Evolutionary conservation across 108 stramenopile genomes (phyloP).

Genomic region (Cylindrotheca fusiformis): DNA sequence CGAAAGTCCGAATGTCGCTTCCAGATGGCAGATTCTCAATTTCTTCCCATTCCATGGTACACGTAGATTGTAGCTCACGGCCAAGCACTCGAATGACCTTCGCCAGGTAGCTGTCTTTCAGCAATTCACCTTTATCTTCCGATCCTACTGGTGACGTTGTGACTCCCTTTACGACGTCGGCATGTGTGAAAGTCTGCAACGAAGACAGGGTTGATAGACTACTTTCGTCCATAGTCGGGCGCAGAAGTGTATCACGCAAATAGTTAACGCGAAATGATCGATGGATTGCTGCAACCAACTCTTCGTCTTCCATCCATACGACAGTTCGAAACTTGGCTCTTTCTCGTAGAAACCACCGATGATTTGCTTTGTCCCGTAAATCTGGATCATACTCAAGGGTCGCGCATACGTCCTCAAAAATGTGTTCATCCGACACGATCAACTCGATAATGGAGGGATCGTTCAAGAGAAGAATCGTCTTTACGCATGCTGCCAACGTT

Average conservation of each 20-base stretch:
- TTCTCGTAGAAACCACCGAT: conserved; percentile 71
- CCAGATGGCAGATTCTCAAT: conserved; percentile 23
- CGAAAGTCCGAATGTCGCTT: conserved; percentile 2
- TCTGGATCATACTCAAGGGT: conserved; percentile 85
- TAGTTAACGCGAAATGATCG: conserved; percentile 82
- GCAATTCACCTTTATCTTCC: conserved; percentile 25
- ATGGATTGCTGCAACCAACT: conserved; percentile 68
- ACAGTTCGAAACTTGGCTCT: conserved; percentile 79
- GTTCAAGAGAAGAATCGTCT: conserved; percentile 81
- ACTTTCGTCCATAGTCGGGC: conserved; percentile 89
- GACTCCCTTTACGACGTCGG: conserved; percentile 83
- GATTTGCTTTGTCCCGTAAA: conserved; percentile 75
- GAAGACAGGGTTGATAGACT: conserved; percentile 77
- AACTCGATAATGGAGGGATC: conserved; percentile 86
- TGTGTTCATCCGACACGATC: conserved; percentile 55
- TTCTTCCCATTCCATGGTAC: conserved; percentile 52
- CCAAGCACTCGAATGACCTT: conserved; percentile 65
- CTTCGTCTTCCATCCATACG: conserved; percentile 72
- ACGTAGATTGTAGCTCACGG: conserved; percentile 54
- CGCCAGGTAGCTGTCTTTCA: conserved; percentile 61
- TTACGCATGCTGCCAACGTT: conserved; percentile 67
- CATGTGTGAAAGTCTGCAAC: conserved; percentile 74
- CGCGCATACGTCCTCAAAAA: conserved; percentile 72
- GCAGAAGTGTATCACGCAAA: conserved; percentile 70
- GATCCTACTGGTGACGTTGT: conserved; percentile 40